Percentiles rank a stretch among this genome's conserved stretches.
These are phyloP conservation scores for Sarocladium strictum DNA, from an alignment of 2,329 filamentous ascomycete genomes.

Conservation along the genomic window DNA sequence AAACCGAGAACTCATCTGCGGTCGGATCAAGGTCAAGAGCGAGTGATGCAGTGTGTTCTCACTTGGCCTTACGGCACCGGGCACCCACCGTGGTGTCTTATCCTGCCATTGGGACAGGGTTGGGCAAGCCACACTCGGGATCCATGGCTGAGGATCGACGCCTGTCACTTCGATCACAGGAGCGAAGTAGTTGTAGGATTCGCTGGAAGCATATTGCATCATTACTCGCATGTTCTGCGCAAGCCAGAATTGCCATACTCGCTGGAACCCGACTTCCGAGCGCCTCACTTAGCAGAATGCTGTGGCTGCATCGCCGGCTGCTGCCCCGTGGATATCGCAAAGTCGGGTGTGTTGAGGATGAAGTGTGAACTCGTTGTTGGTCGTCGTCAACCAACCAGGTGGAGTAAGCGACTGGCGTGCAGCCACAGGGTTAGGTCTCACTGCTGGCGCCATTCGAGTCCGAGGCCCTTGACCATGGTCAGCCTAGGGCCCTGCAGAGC, in stretches of 20 bases:
- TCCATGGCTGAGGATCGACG: not conserved
- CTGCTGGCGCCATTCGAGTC: not conserved
- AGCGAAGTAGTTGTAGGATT: not conserved
- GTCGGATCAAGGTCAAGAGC: no score
- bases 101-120: not conserved
- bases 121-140: not conserved
- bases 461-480: constrained; percentile 3
- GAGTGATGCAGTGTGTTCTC: not conserved
- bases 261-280: no score
- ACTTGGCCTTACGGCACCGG: not conserved
- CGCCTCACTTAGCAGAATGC: no score
- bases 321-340: no score
- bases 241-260: no score
- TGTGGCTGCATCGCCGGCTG: no score
- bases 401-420: not conserved
- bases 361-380: not conserved
- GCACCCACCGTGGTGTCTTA: not conserved
- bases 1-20: no score
- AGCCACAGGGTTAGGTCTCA: not conserved
- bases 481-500: not conserved
- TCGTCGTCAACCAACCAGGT: not conserved
- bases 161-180: not conserved
- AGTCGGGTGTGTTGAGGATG: no score
- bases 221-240: no score
- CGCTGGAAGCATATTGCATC: not conserved